Conservation (phyloP, 768 basidiomycete genomes). For the Amanita polypyramis region DNA sequence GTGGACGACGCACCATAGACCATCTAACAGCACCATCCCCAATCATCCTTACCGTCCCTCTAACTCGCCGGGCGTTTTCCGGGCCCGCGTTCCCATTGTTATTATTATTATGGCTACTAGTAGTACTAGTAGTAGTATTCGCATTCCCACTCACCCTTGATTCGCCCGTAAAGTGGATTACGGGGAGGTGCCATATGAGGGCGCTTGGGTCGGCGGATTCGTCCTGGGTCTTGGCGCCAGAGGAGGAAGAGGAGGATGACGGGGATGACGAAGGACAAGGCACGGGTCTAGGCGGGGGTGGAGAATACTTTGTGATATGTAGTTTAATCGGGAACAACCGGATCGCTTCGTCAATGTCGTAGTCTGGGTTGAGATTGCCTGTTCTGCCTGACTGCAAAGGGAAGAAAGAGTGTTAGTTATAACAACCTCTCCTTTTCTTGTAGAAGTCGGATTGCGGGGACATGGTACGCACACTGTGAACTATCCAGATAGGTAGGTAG, state of each 20-base stretch:
- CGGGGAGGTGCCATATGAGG: constrained; percentile 29
- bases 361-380: constrained; percentile 11
- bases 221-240: too few relatives aligned
- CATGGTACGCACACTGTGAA: not conserved
- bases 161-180: constrained; percentile 40
- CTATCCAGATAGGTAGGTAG: not conserved
- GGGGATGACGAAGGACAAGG: not conserved
- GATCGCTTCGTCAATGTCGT: constrained; percentile 30
- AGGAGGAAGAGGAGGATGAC: too few relatives aligned
- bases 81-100: constrained; percentile 14
- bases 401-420: too few relatives aligned
- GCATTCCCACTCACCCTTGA: constrained; percentile 22
- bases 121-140: too few relatives aligned
- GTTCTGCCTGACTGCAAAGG: constrained; percentile 9
- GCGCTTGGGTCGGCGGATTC: constrained; percentile 12
- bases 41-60: constrained; percentile 37
- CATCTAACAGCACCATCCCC: constrained; percentile 41
- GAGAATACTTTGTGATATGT: constrained; percentile 27
- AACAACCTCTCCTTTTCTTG: too few relatives aligned
- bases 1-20: constrained; percentile 25
- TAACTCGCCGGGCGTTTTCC: constrained; percentile 22
- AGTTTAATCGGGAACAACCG: constrained; percentile 45
- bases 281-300: constrained; percentile 14
- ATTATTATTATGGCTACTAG: too few relatives aligned
- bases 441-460: too few relatives aligned